Evolutionary conservation across 805 yeast genomes (phyloP), one percentile per base, ranked within the genome.

Genomic region (Ogataea trehalophila): DNA sequence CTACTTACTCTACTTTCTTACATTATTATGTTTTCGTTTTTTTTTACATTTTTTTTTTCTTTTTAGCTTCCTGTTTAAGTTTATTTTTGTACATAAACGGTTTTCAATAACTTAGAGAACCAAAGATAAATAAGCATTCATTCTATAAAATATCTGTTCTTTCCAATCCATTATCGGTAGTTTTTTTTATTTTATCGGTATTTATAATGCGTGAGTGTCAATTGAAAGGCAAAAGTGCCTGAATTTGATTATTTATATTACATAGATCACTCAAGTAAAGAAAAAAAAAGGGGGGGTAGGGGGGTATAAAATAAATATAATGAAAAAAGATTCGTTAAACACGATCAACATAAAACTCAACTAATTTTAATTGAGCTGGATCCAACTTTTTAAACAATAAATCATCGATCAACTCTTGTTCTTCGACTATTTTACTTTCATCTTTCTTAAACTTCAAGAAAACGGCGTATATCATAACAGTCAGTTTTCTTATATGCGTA

Each of bases 311-410:
- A 29, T 16, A 26, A 35, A 43, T 7, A 36, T 18, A 36, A 9
- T 36, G 22, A 17, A 26, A 20, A 17, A 17, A 41, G 17, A 16
- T 31, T 14, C 22, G 18, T 22, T 18, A 37, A 31, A 37, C 16
- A 20, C 45, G 42, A 18, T 47, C 50, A 46, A 69, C 65, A 56
- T 76, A 79, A 51, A 73, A 72, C 46, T 76, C 75, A 15, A 79
- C 70, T 43, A 80, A 59, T 50, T 71, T 75, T 45, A 61, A 63
- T 47, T 79, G 83, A 1, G 78, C 68, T 2, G 57, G 48, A 16
- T 73, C 62, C 36, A 78, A 58, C 47, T 65, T 67, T 33, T 59
- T 65, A 51, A 77, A 62, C 4, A 76, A 60, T 23, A 56, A 50
- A 36, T 59, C 62, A 34, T 57, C 62, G 5, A 62, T 51, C 39